phyloP scores from a whole-genome alignment of 2,329 filamentous ascomycete species.

The Botrytis pseudocinerea region DNA sequence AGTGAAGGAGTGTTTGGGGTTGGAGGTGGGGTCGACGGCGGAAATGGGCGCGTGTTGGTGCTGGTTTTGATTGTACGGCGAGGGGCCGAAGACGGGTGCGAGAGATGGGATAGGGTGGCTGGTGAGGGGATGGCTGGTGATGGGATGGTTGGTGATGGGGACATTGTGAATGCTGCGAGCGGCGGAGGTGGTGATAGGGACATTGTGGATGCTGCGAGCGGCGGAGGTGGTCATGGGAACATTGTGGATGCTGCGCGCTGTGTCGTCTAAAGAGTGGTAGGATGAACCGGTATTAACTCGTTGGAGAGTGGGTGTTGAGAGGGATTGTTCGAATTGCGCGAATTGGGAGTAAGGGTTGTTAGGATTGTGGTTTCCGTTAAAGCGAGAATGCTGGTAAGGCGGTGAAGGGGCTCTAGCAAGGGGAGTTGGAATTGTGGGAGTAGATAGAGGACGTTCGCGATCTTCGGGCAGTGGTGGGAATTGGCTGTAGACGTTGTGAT shows the following conservation, averaged over 20 bases:
- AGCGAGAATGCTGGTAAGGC: neutral
- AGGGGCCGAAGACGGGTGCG: neutral
- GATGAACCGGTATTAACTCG: constrained; percentile 16
- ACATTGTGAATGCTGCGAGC: too few relatives aligned
- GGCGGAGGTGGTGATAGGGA: neutral
- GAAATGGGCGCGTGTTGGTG: constrained; percentile 8
- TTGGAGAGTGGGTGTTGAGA: constrained; percentile 19
- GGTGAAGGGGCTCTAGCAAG: neutral
- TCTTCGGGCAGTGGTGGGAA: constrained; percentile 11
- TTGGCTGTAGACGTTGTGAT: constrained; percentile 4
- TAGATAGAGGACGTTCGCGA: constrained; percentile 20
- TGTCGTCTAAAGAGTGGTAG: constrained; percentile 9
- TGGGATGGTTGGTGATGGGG: neutral
- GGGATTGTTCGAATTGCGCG: constrained; percentile 22
- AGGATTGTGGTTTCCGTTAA: constrained; percentile 1
- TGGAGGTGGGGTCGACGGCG: constrained; percentile 7
- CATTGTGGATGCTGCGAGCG: constrained; percentile 10
- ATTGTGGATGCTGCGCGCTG: constrained; percentile 5
- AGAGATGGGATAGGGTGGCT: neutral
- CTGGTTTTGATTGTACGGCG: neutral
- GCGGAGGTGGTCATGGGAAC: neutral
- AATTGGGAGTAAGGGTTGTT: constrained; percentile 23
- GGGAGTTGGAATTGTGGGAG: constrained; percentile 6
- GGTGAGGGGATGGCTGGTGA: neutral
- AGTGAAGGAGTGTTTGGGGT: constrained; percentile 24